Base-by-base conservation (phyloP, 805 yeast species). In the Yarrowia deformans region DNA sequence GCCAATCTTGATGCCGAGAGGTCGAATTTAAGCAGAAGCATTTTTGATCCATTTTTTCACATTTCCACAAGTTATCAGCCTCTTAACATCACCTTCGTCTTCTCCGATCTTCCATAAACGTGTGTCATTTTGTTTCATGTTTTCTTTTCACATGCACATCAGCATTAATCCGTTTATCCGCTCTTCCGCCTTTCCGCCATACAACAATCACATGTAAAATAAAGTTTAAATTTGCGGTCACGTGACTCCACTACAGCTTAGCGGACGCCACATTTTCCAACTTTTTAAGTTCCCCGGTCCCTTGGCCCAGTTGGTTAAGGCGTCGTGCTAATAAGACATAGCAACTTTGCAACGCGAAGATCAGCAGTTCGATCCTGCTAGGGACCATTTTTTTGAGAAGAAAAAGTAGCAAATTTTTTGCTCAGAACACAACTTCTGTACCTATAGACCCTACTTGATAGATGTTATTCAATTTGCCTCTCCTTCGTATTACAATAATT, bases 291-390 rank as follows among this genome's bases (percentile, higher is more conserved):
- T 35, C 6, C n/a, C n/a, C 39, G 64, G 64, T 58, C 64, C 64
- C 64, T 58, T 58, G 64, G 64, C 64, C 64, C 64, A 58, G 64
- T 58, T 58, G 64, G 64, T 58, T 58, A 58, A 58, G 64, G 64
- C 64, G 64, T 58, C 64, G 64, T 58, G 64, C 64, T 58, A 58
- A 58, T 58, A 58, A 42, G 64, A 55, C 19, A 37, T 63, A 61
- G 67, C 54, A 35, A 16, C 55, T 61, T 48, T 61, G 55, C 55
- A 46, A 80, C 82, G 82, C 82, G 80, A 79, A 80, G 83, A 80
- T 80, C 83, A 80, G 82, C 83, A 79, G 83, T 80, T 80, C 83
- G 83, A 80, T 75, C 77, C 77, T 75, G 77, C 75, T 75, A 74
- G 76, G 74, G 77, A 75, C 77, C 77, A 75, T 34, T 46, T 35